Conservation (phyloP, 1,284 basidiomycete genomes). For the Fistulina hepatica region DNA sequence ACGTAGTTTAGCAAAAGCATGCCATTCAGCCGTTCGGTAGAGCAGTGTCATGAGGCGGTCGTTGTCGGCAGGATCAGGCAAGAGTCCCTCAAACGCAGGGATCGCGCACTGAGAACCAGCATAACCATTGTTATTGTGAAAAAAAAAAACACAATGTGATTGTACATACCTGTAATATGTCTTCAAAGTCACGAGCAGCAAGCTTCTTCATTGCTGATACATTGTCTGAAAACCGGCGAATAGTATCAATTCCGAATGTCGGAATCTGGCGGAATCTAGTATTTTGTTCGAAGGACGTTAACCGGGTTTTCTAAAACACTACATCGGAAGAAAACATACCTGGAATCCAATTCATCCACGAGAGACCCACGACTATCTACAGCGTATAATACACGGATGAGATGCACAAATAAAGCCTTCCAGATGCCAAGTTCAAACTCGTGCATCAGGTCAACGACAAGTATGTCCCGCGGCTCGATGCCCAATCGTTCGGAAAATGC, state of each 20-base stretch:
- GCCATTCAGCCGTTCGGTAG: slow-evolving; percentile 12
- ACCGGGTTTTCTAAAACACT: no score
- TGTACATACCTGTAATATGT: neutral
- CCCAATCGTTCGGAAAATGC: no score
- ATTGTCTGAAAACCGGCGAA: neutral
- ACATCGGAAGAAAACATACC: neutral
- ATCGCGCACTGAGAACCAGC: slow-evolving; percentile 20
- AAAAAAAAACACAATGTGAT: neutral
- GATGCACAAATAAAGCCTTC: slow-evolving; percentile 5
- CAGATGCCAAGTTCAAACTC: slow-evolving; percentile 10
- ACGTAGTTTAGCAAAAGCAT: slow-evolving; percentile 9
- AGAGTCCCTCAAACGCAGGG: slow-evolving; percentile 10
- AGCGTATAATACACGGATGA: slow-evolving; percentile 5
- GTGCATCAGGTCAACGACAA: slow-evolving; percentile 7
- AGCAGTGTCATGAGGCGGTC: slow-evolving; percentile 10
- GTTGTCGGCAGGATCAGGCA: slow-evolving; percentile 7
- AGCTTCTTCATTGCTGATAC: neutral
- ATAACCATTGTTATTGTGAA: neutral
- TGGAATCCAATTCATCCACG: slow-evolving; percentile 9
- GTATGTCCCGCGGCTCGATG: slow-evolving; percentile 4
- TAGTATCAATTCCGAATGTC: neutral
- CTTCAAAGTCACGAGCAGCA: slow-evolving; percentile 1
- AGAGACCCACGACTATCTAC: slow-evolving; percentile 2
- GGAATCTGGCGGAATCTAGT: neutral
- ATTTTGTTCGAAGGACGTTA: neutral